A percentile compares a stretch with the other conserved stretches of the same genome.
Conservation (phyloP, 257 asterid genomes). For the Solanum etuberosum region DNA sequence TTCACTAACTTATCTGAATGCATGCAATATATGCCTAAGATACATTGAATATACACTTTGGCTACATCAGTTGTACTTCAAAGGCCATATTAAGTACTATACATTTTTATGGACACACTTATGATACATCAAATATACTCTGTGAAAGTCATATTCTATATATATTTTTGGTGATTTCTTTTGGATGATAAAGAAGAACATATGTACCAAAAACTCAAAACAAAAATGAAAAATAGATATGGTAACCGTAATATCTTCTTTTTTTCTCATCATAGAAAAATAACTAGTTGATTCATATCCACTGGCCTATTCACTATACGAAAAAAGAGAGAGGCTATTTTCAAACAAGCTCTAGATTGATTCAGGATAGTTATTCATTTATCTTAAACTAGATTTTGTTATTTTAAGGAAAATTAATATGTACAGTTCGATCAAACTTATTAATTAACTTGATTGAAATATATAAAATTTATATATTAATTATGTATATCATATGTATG, state of each 20-base stretch:
- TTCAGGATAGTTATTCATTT: not conserved
- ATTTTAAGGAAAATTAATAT: not conserved
- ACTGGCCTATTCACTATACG: not conserved
- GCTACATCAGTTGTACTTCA: not conserved
- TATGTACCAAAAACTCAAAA: not conserved
- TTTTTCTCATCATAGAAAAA: too few species aligned
- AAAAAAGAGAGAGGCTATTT: not conserved
- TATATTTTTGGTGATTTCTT: not conserved
- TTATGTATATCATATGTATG: too few species aligned
- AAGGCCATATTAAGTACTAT: not conserved
- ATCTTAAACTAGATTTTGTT: not conserved
- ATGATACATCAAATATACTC: not conserved
- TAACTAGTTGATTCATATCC: not conserved
- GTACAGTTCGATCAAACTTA: not conserved
- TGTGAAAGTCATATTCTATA: not conserved
- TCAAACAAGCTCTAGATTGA: not conserved
- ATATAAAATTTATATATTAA: too few species aligned
- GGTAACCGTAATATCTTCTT: not conserved
- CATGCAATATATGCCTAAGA: not conserved
- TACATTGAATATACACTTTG: not conserved
- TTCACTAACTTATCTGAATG: not conserved
- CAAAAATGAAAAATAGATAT: not conserved
- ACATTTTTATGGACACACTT: not conserved
- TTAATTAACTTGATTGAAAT: not conserved
- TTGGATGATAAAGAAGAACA: not conserved